Evolutionary conservation across 192 early-diverging fungal genomes (phyloP), one percentile per base, ranked within the genome.

Genomic region (Mortierella antarctica): DNA sequence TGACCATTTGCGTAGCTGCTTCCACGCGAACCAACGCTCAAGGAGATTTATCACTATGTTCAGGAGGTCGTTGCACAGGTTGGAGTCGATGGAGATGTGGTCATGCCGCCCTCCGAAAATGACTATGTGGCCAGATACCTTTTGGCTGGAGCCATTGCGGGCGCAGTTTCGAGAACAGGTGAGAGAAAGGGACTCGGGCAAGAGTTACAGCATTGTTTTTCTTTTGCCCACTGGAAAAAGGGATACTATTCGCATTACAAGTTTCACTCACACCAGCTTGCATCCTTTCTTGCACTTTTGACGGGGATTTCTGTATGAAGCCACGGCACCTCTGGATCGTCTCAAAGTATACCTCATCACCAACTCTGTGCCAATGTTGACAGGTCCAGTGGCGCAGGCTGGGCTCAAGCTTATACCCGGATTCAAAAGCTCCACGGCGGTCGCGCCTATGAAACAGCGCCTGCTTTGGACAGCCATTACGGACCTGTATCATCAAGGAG

Each of bases 321-420:
- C 65, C 9, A 80, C 92, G 12, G 93, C 93, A 13, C 93, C 93
- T 5, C 78, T 94, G 66, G 93, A 94, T 83, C 88, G 93, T 48
- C 84, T 93, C 13, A 90, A 89, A 73, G 88, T 93, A 31, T 89
- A 88, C 67, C 80, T 86, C 13, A 86, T 83, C 59, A 86, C 83
- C 48, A 85, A 84, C 54, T 85, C 83, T 7, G 53, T 74, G 11
- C 64, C 70, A 14, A 48, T 62, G 41, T 59, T 78, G 55, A 71
- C 61, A 58, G 65, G 65, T 48, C 53, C 65, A 21, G 66, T 55
- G 21, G 62, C 70, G 17, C 40, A 82, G 57, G 48, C 67, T 17
- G 70, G 67, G 53, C 62, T 73, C 8, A 79, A 82, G 31, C 58
- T 83, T 63, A 86, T 77, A 73, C 84, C 74, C 85, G 78, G 60